Conservation (phyloP, 2,329 filamentous ascomycete species). For the Aspergillus novoparasiticus region DNA sequence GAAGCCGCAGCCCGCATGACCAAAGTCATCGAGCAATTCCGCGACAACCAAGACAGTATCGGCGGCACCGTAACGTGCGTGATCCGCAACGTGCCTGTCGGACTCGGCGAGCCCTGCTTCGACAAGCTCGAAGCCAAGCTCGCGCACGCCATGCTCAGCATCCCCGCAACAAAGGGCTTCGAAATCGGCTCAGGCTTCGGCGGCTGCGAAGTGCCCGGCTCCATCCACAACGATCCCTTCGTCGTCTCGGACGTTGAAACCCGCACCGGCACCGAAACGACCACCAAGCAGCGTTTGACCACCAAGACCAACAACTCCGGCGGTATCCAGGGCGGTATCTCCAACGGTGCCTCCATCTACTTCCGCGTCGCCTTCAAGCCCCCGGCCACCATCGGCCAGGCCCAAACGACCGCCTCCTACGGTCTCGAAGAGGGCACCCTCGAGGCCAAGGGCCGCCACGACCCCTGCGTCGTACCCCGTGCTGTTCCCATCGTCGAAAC, state of each 20-base stretch:
- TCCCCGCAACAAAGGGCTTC: slow-evolving; percentile 93
- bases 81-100: slow-evolving; percentile 80
- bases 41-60: slow-evolving; percentile 81
- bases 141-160: slow-evolving; percentile 91
- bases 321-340: slow-evolving; percentile 93
- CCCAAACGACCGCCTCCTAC: slow-evolving; percentile 81
- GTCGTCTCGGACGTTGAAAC: slow-evolving; percentile 52
- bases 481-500: slow-evolving; percentile 75
- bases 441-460: slow-evolving; percentile 90
- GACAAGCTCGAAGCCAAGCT: slow-evolving; percentile 93
- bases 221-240: slow-evolving; percentile 90
- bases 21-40: slow-evolving; percentile 73
- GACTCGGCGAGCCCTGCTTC: slow-evolving; percentile 91
- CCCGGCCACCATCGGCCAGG: slow-evolving; percentile 87
- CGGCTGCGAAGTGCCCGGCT: slow-evolving; percentile 82
- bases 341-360: slow-evolving; percentile 90
- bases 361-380: slow-evolving; percentile 96
- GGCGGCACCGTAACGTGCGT: slow-evolving; percentile 95
- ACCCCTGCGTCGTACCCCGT: slow-evolving; percentile 87
- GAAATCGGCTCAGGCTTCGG: slow-evolving; percentile 92
- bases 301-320: slow-evolving; percentile 95
- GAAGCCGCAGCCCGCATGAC: slow-evolving; percentile 72
- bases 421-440: slow-evolving; percentile 74
- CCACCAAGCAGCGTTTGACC: slow-evolving; percentile 61
- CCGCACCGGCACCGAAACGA: slow-evolving; percentile 17